These are phyloP conservation scores for Chrysoporthe cubensis DNA, from an alignment of 2,329 filamentous ascomycete species.

Conservation along the genomic window DNA sequence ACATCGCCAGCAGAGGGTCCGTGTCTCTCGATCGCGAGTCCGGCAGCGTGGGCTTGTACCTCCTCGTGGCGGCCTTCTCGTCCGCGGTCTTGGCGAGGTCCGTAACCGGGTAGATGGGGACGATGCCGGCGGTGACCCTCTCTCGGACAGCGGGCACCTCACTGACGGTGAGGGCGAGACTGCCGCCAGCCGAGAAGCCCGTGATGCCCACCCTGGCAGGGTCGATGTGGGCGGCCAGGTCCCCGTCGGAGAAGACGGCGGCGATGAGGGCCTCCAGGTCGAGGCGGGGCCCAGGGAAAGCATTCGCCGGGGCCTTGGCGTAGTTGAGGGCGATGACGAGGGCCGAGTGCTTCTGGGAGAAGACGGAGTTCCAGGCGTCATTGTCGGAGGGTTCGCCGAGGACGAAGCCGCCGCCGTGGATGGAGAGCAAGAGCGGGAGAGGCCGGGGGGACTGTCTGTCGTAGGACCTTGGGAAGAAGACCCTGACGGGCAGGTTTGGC, in stretches of 20 bases:
- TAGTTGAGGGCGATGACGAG: constrained; percentile 57
- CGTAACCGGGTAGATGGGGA: constrained; percentile 50
- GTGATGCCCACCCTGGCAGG: constrained; percentile 44
- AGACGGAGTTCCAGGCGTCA: constrained; percentile 50
- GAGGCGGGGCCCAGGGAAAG: constrained; percentile 49
- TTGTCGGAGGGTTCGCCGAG: constrained; percentile 48
- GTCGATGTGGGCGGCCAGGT: constrained; percentile 48
- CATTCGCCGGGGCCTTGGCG: constrained; percentile 47
- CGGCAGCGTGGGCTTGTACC: constrained; percentile 42
- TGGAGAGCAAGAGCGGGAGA: constrained; percentile 50
- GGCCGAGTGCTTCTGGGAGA: constrained; percentile 44
- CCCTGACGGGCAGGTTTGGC: constrained; percentile 27
- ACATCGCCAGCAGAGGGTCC: constrained; percentile 37
- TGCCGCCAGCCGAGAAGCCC: constrained; percentile 58
- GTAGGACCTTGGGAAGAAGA: constrained; percentile 47
- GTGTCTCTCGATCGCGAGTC: constrained; percentile 34
- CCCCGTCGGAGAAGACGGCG: constrained; percentile 46
- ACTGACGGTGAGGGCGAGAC: constrained; percentile 47
- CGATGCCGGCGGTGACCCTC: constrained; percentile 39
- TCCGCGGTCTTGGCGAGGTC: constrained; percentile 42
- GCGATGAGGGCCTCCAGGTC: constrained; percentile 50
- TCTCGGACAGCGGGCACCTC: constrained; percentile 44
- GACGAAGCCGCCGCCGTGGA: constrained; percentile 57
- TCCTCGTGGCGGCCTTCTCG: constrained; percentile 38
- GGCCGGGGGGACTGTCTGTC: constrained; percentile 31